Conservation (phyloP, 2,329 filamentous ascomycete genomes). For the Pseudocercospora fuligena region DNA sequence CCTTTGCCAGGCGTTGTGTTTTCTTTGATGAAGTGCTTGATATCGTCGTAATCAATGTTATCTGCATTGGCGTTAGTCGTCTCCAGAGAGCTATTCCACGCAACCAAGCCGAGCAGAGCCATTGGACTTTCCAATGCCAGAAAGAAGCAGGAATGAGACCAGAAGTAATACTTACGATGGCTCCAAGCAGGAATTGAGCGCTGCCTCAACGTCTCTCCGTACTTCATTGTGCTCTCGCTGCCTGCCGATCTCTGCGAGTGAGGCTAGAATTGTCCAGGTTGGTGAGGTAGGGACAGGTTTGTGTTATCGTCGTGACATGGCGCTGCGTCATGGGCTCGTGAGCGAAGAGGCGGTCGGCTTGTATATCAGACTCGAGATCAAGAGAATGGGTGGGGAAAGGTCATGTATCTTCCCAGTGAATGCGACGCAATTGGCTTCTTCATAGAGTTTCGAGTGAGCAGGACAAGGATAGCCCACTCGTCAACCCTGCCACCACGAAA, state of each 20-base stretch:
- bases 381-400: constrained; percentile 1
- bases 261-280: background rate
- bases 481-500: constrained; percentile 6
- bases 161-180: constrained; percentile 60
- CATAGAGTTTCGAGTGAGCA: constrained; percentile 6
- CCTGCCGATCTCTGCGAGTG: constrained; percentile 2
- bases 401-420: background rate
- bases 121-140: constrained; percentile 5
- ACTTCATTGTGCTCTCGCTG: constrained; percentile 64
- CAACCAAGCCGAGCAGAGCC: constrained; percentile 17
- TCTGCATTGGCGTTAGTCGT: constrained; percentile 53
- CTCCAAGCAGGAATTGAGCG: constrained; percentile 84
- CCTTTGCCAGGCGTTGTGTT: constrained; percentile 75
- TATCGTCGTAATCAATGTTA: constrained; percentile 86
- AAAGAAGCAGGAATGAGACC: background rate
- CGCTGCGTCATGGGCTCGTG: constrained; percentile 9
- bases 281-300: background rate
- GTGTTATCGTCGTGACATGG: constrained; percentile 17
- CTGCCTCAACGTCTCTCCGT: constrained; percentile 73
- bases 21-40: constrained; percentile 82
- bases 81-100: constrained; percentile 8
- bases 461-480: constrained; percentile 1
- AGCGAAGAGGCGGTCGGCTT: constrained; percentile 2
- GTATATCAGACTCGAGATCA: background rate
- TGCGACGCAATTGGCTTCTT: constrained; percentile 15